phyloP scores from a whole-genome alignment of 1,139 yeast genomes.

The Hyphopichia pseudoburtonii region DNA sequence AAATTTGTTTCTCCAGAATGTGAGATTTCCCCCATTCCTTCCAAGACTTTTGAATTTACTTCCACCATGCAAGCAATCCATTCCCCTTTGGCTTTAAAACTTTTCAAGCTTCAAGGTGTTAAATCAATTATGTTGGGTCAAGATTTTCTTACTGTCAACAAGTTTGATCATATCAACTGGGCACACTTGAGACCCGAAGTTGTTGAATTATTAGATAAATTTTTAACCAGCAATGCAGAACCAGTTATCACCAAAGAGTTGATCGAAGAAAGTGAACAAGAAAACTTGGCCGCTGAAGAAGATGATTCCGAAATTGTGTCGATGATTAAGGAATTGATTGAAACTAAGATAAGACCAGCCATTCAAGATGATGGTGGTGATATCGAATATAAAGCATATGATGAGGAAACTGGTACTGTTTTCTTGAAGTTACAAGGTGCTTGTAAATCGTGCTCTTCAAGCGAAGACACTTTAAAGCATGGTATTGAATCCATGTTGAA shows the following conservation, averaged over 20 bases:
- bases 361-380: conserved; percentile 84
- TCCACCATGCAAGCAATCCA: conserved; percentile 68
- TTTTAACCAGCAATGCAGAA: conserved; percentile 33
- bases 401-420: conserved; percentile 68
- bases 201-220: conserved; percentile 38
- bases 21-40: conserved; percentile 62
- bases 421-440: conserved; percentile 79
- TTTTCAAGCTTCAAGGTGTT: conserved; percentile 85
- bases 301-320: conserved; percentile 53
- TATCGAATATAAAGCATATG: conserved; percentile 68
- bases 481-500: conserved; percentile 85
- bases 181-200: conserved; percentile 47
- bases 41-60: conserved; percentile 62
- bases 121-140: conserved; percentile 83
- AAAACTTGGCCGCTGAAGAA: conserved; percentile 26
- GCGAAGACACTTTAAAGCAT: conserved; percentile 73
- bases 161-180: conserved; percentile 49
- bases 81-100: conserved; percentile 78
- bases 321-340: conserved; percentile 61
- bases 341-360: conserved; percentile 64
- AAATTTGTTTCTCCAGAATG: conserved; percentile 62
- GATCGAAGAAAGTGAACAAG: conserved; percentile 35
- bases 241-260: conserved; percentile 56
- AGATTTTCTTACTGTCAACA: conserved; percentile 49
- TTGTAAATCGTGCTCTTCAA: conserved; percentile 75